Conservation (phyloP, 257 asterid species). For the Coffea eugenioides region DNA sequence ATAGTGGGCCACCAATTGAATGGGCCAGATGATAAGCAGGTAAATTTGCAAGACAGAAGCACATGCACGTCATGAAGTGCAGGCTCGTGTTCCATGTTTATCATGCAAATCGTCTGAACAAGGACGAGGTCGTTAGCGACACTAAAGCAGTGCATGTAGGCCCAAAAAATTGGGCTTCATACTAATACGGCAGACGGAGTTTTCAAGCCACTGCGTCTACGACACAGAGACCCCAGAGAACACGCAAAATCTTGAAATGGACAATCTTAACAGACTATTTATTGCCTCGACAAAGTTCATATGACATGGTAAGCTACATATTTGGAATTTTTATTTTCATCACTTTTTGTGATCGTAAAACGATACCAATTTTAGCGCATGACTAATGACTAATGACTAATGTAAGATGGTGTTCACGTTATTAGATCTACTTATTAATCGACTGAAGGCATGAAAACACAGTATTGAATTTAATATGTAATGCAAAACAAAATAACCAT, state of each 20-base stretch:
- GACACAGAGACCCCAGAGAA: not conserved
- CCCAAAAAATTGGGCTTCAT: slow-evolving; percentile 10
- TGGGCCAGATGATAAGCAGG: not conserved
- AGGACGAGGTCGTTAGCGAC: too few species aligned
- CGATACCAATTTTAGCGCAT: too few species aligned
- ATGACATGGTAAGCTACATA: not conserved
- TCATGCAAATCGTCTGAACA: not conserved
- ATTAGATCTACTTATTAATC: too few species aligned
- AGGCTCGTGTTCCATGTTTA: not conserved
- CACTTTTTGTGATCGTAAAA: too few species aligned
- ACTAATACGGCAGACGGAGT: not conserved
- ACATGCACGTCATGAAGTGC: not conserved
- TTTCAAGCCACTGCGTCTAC: not conserved
- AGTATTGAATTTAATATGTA: too few species aligned
- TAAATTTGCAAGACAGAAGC: not conserved
- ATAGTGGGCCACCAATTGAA: not conserved
- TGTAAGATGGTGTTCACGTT: too few species aligned
- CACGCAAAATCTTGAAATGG: not conserved
- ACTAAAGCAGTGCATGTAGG: not conserved
- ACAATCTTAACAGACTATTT: too few species aligned
- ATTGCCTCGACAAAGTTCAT: too few species aligned
- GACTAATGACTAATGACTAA: too few species aligned
- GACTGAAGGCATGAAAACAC: too few species aligned
- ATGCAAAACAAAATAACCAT: too few species aligned
- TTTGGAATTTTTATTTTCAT: not conserved